A percentile compares a stretch with the other conserved stretches of the same genome.
Conservation (phyloP, 2,329 filamentous ascomycete genomes). For the Thielaviopsis ethacetica region DNA sequence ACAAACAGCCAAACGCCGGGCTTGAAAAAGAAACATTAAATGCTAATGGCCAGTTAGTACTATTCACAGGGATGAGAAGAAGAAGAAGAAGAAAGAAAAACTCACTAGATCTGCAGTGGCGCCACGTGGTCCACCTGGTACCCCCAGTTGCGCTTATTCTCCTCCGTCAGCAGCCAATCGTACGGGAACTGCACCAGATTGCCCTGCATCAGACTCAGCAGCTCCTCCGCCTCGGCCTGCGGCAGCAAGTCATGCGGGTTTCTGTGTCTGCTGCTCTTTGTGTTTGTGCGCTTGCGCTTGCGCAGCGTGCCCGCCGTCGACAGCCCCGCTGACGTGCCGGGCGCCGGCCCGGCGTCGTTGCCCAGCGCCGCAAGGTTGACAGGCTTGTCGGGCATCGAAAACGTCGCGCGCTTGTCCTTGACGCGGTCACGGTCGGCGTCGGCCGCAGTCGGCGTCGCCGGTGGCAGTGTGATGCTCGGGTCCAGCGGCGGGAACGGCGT, state of each 20-base stretch:
- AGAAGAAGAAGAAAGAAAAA: constrained; percentile 14
- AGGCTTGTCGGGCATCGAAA: constrained; percentile 36
- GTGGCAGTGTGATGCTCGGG: constrained; percentile 14
- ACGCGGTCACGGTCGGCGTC: neutral
- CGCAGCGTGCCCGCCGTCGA: constrained; percentile 31
- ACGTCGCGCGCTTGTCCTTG: constrained; percentile 37
- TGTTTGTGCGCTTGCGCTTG: constrained; percentile 51
- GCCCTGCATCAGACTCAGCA: constrained; percentile 71
- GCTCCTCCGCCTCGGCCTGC: constrained; percentile 60
- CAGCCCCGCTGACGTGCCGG: neutral
- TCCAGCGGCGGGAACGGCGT: constrained; percentile 33
- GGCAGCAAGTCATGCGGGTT: constrained; percentile 63
- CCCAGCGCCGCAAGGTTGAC: constrained; percentile 16
- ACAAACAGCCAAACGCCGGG: neutral
- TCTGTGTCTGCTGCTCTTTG: constrained; percentile 48
- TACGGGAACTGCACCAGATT: constrained; percentile 86
- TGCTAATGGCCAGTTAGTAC: neutral
- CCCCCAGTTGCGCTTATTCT: constrained; percentile 87
- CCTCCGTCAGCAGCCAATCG: constrained; percentile 85
- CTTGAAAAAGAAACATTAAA: neutral
- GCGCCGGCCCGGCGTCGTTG: neutral
- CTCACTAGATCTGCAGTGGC: constrained; percentile 92
- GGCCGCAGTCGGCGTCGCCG: neutral
- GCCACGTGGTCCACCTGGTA: constrained; percentile 94
- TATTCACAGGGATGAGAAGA: neutral